Percentiles rank a stretch among this genome's conserved stretches.
These are phyloP conservation scores for Pythium graminicola DNA, from an alignment of 352 stramenopile genomes.

Conservation along the genomic window DNA sequence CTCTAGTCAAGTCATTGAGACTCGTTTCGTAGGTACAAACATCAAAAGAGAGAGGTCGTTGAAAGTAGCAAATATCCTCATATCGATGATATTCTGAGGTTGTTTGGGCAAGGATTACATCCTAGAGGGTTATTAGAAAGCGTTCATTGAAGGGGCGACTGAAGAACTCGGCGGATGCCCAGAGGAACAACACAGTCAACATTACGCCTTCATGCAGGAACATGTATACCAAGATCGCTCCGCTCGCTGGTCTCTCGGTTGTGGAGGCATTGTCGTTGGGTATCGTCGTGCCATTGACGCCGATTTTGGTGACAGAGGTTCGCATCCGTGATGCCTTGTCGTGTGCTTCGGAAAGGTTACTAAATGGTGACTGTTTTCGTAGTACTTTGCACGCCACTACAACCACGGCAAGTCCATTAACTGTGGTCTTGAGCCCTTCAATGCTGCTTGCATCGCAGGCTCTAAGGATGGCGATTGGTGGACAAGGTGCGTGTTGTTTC, in stretches of 20 bases:
- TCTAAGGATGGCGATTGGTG: constrained; percentile 64
- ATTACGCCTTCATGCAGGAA: too few relatives aligned
- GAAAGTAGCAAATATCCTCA: too few relatives aligned
- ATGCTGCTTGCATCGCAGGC: constrained; percentile 49
- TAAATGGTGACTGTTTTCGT: background rate
- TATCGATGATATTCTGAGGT: too few relatives aligned
- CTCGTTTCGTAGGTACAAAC: too few relatives aligned
- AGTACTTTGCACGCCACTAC: constrained; percentile 72
- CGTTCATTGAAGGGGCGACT: too few relatives aligned
- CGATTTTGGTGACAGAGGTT: constrained; percentile 66
- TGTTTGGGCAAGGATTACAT: too few relatives aligned
- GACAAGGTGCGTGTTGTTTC: constrained; percentile 34
- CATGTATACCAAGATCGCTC: constrained; percentile 30
- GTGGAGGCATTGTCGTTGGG: constrained; percentile 56
- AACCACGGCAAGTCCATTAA: constrained; percentile 43
- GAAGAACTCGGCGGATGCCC: too few relatives aligned
- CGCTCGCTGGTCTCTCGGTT: constrained; percentile 42
- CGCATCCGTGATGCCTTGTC: background rate
- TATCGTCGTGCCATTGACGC: constrained; percentile 58
- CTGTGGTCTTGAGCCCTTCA: constrained; percentile 40
- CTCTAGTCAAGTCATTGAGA: too few relatives aligned
- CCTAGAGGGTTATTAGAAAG: too few relatives aligned
- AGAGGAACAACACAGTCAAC: too few relatives aligned
- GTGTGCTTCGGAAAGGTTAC: background rate
- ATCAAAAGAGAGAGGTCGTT: too few relatives aligned